A percentile compares a stretch with the other conserved stretches of the same genome.
phyloP scores from a whole-genome alignment of 768 basidiomycete genomes.

The Pilatotrama ljubarskyi region DNA sequence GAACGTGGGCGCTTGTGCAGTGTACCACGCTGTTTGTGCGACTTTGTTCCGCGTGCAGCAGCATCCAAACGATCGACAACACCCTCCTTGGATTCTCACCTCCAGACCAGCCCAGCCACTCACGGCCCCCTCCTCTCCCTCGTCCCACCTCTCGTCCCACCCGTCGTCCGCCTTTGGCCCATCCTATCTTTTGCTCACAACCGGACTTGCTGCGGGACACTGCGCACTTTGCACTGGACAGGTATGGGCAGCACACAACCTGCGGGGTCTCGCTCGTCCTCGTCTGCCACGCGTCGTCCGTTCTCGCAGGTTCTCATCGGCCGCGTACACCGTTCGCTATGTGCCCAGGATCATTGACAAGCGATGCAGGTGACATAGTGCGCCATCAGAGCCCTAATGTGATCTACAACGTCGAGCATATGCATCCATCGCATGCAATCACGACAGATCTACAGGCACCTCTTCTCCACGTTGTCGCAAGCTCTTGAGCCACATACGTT shows the following conservation, averaged over 20 bases:
- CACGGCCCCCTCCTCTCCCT: not conserved
- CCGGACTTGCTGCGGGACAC: not conserved
- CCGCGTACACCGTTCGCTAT: not conserved
- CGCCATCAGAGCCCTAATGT: conserved; percentile 4
- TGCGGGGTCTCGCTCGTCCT: not conserved
- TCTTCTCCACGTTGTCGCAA: not conserved
- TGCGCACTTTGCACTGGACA: not conserved
- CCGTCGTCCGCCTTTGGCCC: not conserved
- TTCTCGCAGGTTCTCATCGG: not conserved
- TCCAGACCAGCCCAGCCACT: not conserved
- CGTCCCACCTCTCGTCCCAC: not conserved
- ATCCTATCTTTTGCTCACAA: not conserved
- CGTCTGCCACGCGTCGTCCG: not conserved
- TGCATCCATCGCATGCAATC: conserved; percentile 19
- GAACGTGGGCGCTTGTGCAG: conserved; percentile 8
- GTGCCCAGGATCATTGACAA: not conserved
- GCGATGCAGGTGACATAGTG: not conserved
- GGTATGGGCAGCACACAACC: not conserved
- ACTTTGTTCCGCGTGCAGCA: conserved; percentile 16
- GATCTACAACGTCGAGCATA: conserved; percentile 12
- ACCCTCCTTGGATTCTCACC: not conserved
- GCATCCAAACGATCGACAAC: not conserved
- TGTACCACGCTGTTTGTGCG: conserved; percentile 13
- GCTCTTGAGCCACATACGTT: not conserved
- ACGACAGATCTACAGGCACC: conserved; percentile 20